Conservation (phyloP, 2,329 filamentous ascomycete genomes). For the Raffaelea arxii region DNA sequence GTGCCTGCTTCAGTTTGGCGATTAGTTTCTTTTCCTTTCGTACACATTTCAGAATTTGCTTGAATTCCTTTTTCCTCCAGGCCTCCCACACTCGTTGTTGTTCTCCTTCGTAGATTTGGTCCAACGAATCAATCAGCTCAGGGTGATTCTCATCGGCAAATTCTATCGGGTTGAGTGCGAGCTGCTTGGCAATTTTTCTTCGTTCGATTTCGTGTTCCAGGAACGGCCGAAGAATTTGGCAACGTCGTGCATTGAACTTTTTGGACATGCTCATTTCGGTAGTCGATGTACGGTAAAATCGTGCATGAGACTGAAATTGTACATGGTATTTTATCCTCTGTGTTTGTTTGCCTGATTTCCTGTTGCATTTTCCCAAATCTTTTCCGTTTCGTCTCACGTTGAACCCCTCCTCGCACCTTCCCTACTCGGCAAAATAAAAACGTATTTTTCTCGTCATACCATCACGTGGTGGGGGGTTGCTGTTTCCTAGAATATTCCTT, state of each 20-base stretch:
- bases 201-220: background rate
- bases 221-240: background rate
- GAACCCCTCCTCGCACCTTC: no score
- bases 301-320: no score
- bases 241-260: background rate
- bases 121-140: background rate
- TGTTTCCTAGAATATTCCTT: no score
- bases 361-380: no score
- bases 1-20: background rate
- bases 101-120: background rate
- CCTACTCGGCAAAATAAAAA: no score
- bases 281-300: background rate
- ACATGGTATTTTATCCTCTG: no score
- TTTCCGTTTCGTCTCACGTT: no score
- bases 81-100: background rate
- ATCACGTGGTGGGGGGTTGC: no score
- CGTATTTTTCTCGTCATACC: no score
- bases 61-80: background rate
- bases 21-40: background rate
- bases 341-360: no score
- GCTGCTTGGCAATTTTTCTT: background rate
- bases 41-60: background rate
- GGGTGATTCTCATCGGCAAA: no score
- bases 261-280: background rate
- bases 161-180: background rate